Conservation (phyloP, 768 basidiomycete species). For the Agaricus blazei region DNA sequence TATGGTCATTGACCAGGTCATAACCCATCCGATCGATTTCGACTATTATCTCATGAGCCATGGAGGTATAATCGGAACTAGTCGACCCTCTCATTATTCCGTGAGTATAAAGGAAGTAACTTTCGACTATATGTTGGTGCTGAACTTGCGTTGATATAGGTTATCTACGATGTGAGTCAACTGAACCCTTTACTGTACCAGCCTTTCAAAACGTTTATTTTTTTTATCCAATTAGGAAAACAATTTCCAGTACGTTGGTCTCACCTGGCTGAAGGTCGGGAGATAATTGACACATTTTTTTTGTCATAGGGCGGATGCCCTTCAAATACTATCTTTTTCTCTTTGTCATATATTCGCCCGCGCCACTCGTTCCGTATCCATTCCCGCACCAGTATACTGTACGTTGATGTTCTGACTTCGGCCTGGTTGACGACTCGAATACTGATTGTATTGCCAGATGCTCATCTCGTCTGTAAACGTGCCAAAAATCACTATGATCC, state of each 20-base stretch:
- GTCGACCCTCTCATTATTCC: constrained; percentile 45
- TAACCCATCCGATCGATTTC: constrained; percentile 67
- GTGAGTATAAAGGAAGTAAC: constrained; percentile 21
- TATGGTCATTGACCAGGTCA: constrained; percentile 69
- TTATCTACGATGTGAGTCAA: constrained; percentile 37
- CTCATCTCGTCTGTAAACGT: constrained; percentile 76
- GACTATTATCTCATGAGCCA: constrained; percentile 81
- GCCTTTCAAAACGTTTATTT: background rate
- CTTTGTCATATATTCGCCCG: constrained; percentile 80
- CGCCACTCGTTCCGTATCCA: constrained; percentile 79
- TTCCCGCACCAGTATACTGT: constrained; percentile 86
- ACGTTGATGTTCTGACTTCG: constrained; percentile 17
- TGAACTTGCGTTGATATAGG: constrained; percentile 19
- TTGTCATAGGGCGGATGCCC: constrained; percentile 46
- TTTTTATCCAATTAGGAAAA: constrained; percentile 33
- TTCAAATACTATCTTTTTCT: constrained; percentile 67
- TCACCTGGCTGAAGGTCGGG: background rate
- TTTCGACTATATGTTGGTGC: background rate
- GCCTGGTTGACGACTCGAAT: background rate
- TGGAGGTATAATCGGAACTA: constrained; percentile 74
- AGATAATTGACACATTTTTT: background rate
- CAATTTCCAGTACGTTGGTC: constrained; percentile 44
- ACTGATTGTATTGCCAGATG: constrained; percentile 44
- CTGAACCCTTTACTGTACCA: background rate
- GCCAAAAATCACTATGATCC: constrained; percentile 82